phyloP scores from a whole-genome alignment of 768 basidiomycete genomes.

The Amanita rimosa region DNA sequence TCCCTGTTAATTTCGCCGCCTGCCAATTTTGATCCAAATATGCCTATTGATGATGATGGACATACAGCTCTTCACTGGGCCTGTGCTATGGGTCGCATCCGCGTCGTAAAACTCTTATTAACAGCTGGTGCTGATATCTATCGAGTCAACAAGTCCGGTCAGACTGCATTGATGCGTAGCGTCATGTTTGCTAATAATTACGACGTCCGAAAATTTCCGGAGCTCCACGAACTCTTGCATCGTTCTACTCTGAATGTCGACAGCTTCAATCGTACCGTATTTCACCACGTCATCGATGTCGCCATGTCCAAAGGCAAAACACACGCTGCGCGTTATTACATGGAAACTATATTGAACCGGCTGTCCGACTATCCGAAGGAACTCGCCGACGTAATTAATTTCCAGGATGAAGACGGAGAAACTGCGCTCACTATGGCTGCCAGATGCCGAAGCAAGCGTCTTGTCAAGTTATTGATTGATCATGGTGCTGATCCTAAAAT shows the following conservation, averaged over 20 bases:
- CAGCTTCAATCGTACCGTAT: conserved; percentile 92
- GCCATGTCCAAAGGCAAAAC: conserved; percentile 97
- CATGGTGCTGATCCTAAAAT: conserved; percentile 96
- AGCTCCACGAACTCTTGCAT: conserved; percentile 92
- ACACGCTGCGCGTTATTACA: conserved; percentile 96
- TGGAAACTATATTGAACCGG: conserved; percentile 88
- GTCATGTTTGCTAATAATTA: conserved; percentile 99
- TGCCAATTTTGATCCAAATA: conserved; percentile 86
- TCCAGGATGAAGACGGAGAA: conserved; percentile 98
- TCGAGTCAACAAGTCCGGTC: conserved; percentile 91
- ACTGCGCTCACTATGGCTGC: conserved; percentile 96
- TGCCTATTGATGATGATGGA: conserved; percentile 95
- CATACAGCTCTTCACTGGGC: conserved; percentile 98
- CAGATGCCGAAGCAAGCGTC: conserved; percentile 86
- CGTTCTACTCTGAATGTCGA: conserved; percentile 99
- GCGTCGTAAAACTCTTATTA: conserved; percentile 88
- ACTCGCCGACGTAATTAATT: conserved; percentile 95
- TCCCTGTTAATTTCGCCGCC: conserved; percentile 81
- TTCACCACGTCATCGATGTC: conserved; percentile 96
- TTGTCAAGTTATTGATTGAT: conserved; percentile 92
- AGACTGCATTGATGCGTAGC: conserved; percentile 95
- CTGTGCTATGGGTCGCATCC: conserved; percentile 95
- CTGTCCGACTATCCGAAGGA: conserved; percentile 92
- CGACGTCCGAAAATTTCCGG: conserved; percentile 97
- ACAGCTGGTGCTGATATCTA: conserved; percentile 95